Percentiles rank a stretch among this genome's conserved stretches.
These are phyloP conservation scores for Chrysosporium queenslandicum DNA, from an alignment of 2,329 filamentous ascomycete species.

Conservation along the genomic window DNA sequence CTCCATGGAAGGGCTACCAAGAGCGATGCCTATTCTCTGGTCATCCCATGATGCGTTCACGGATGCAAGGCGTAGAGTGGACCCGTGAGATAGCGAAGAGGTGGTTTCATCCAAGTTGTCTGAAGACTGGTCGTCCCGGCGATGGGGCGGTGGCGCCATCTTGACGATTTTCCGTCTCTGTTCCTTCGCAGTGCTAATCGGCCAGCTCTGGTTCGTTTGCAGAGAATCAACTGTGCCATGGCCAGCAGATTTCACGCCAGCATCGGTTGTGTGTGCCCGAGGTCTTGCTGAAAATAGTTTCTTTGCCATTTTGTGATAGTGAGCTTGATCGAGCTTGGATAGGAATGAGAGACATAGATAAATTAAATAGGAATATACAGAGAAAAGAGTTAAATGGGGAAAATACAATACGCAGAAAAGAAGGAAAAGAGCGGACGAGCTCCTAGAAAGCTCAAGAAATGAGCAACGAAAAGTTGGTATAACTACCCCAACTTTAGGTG, in stretches of 20 bases:
- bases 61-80: constrained; percentile 12
- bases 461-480: constrained; percentile 3
- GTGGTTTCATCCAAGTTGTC: not conserved
- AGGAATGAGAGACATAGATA: not conserved
- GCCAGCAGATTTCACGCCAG: not conserved
- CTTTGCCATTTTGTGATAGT: constrained; percentile 22
- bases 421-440: not conserved
- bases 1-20: constrained; percentile 54
- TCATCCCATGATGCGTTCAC: constrained; percentile 26
- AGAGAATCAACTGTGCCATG: not conserved
- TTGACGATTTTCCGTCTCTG: constrained; percentile 1
- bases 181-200: not conserved
- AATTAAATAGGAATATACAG: constrained; percentile 15
- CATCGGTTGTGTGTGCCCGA: constrained; percentile 21
- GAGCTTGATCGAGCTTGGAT: not conserved
- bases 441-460: constrained; percentile 16
- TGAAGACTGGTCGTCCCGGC: not conserved
- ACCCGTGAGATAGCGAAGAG: constrained; percentile 3
- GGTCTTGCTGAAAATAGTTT: constrained; percentile 25
- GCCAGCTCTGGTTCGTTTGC: not conserved
- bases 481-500: not conserved
- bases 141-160: not conserved
- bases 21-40: constrained; percentile 59
- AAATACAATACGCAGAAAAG: constrained; percentile 11
- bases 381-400: constrained; percentile 6